These are phyloP conservation scores for Stentor coeruleus DNA, from an alignment of 73 alveolate genomes.

Conservation along the genomic window DNA sequence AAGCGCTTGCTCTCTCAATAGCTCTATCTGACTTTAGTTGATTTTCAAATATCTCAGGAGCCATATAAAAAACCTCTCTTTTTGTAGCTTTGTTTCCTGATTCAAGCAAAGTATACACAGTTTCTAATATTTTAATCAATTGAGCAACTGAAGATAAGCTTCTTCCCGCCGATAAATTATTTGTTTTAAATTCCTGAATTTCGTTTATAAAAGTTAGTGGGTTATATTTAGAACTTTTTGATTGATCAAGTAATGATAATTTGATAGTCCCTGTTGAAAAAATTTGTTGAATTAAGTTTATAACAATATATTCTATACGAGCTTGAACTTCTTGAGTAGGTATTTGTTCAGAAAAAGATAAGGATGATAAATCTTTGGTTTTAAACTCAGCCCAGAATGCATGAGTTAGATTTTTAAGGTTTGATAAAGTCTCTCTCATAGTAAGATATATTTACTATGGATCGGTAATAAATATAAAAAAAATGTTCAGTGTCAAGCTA, in stretches of 20 bases:
- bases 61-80: slow-evolving; percentile 6
- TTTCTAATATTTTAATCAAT: too few relatives aligned
- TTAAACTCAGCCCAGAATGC: too few relatives aligned
- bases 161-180: neutral
- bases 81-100: slow-evolving; percentile 3
- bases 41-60: neutral
- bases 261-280: neutral
- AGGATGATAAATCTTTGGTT: too few relatives aligned
- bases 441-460: too few relatives aligned
- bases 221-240: neutral
- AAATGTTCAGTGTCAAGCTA: too few relatives aligned
- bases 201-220: neutral
- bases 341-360: too few relatives aligned
- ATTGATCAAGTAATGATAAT: neutral
- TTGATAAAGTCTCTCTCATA: too few relatives aligned
- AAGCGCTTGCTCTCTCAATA: neutral
- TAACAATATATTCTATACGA: neutral
- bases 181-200: neutral
- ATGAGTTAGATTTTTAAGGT: too few relatives aligned
- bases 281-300: neutral
- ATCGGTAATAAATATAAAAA: too few relatives aligned
- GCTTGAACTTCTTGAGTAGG: neutral
- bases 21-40: slow-evolving; percentile 18
- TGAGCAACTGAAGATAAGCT: neutral
- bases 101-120: neutral